These are phyloP conservation scores for Sphaerostilbella broomeana DNA, from an alignment of 2,329 filamentous ascomycete species.

Conservation along the genomic window DNA sequence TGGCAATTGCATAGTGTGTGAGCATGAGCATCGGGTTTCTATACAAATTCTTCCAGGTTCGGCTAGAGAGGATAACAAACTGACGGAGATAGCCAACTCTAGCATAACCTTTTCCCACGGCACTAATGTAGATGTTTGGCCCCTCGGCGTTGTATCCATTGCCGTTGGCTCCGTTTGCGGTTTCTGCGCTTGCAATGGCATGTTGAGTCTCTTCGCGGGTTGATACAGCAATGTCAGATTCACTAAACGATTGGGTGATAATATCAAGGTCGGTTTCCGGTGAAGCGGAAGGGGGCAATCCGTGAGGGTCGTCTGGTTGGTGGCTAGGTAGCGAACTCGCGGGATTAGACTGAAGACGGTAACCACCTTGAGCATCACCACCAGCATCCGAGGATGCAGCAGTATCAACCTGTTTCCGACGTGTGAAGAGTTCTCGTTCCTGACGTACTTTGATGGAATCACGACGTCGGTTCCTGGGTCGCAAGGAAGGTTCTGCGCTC, in stretches of 20 bases:
- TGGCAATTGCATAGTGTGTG: conserved; percentile 95
- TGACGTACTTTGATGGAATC: conserved; percentile 81
- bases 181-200: conserved; percentile 56
- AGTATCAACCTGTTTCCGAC: conserved; percentile 61
- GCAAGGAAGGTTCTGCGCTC: conserved; percentile 54
- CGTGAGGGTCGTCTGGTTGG: conserved; percentile 63
- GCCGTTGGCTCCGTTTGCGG: conserved; percentile 58
- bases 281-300: conserved; percentile 52
- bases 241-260: conserved; percentile 67
- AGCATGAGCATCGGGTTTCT: conserved; percentile 97
- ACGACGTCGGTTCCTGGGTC: conserved; percentile 63
- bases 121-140: conserved; percentile 46
- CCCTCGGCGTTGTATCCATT: conserved; percentile 44
- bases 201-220: conserved; percentile 73
- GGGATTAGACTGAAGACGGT: conserved; percentile 44
- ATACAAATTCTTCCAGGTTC: conserved; percentile 97
- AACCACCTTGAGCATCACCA: conserved; percentile 43
- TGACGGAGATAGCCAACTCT: conserved; percentile 75
- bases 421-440: conserved; percentile 83
- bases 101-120: conserved; percentile 71
- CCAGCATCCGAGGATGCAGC: conserved; percentile 54
- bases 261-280: conserved; percentile 73
- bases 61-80: conserved; percentile 79
- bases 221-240: conserved; percentile 67
- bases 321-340: conserved; percentile 45